phyloP scores from a whole-genome alignment of 2,329 filamentous ascomycete species.

The Cladosporium phlei region DNA sequence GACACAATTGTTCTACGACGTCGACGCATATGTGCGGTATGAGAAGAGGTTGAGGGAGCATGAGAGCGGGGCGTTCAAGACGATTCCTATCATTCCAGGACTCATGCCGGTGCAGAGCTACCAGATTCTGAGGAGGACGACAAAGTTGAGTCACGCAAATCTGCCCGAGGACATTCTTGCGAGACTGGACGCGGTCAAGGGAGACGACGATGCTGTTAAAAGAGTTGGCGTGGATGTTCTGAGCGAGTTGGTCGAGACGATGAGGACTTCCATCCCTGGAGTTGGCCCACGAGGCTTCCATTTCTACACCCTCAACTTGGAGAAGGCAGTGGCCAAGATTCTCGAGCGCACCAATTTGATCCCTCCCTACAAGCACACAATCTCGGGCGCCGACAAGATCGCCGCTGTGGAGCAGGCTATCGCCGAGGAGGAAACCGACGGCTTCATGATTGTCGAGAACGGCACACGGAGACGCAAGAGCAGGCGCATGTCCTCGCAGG shows the following conservation, averaged over 20 bases:
- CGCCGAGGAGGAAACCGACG: constrained; percentile 39
- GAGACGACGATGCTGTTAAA: constrained; percentile 78
- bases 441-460: constrained; percentile 38
- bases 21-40: constrained; percentile 74
- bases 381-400: constrained; percentile 36
- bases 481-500: constrained; percentile 65
- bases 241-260: constrained; percentile 73
- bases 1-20: constrained; percentile 95
- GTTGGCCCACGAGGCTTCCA: constrained; percentile 74
- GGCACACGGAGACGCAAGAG: constrained; percentile 1
- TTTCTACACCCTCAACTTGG: constrained; percentile 94
- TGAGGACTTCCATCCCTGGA: constrained; percentile 54
- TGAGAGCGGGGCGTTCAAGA: constrained; percentile 77
- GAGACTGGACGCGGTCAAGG: constrained; percentile 67
- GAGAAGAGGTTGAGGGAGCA: constrained; percentile 73
- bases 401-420: constrained; percentile 38
- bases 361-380: constrained; percentile 42
- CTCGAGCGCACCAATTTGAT: constrained; percentile 83
- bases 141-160: constrained; percentile 86
- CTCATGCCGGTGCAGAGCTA: constrained; percentile 98
- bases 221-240: constrained; percentile 75
- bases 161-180: constrained; percentile 67
- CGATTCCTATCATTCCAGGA: constrained; percentile 85
- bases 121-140: constrained; percentile 88
- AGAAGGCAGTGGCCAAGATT: constrained; percentile 93